Evolutionary conservation across 192 early-diverging fungal species (phyloP), one percentile per base, ranked within the genome.

Genomic region (Linnemannia schmuckeri): DNA sequence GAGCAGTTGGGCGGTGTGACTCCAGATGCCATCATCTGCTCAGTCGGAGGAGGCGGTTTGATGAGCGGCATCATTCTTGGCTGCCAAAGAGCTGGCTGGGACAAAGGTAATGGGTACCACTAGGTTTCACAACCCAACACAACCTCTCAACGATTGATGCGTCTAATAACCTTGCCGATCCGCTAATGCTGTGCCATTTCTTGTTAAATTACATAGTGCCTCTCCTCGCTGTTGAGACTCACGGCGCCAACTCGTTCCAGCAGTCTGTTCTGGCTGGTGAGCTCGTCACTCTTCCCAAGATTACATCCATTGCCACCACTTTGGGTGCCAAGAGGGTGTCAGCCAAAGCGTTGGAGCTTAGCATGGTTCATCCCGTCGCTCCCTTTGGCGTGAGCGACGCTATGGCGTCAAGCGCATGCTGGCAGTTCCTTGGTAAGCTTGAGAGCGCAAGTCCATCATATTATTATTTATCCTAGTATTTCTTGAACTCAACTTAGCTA

Each of bases 211-310:
- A 18, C 9, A 52, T 17, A 84, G 95, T 96, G 0, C 95, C 95
- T 41, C 85, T 95, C 6, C 92, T 96, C 88, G 94, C 95, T 3
- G 93, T 94, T 10, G 95, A 96, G 78, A 96, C 95, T 2, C 93
- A 94, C 87, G 93, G 94, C 63, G 93, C 92, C 66, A 94, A 94
- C 82, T 90, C 92, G 13, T 95, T 96, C 72, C 95, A 95, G 76
- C 88, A 91, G 24, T 87, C 94, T 17, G 91, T 94, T 24, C 81
- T 93, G 72, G 88, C 88, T 49, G 94, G 91, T 46, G 87, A 91
- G 40, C 46, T 91, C 41, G 81, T 90, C 0, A 85, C 90, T 20
- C 74, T 93, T 8, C 75, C 84, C 18, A 85, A 84, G n/a, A 88
- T 89, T 47, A 88, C 88, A 4, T 92, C 92, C 20, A 85, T 92